These are phyloP conservation scores for Cladobotryum protrusum DNA, from an alignment of 2,329 filamentous ascomycete genomes.

Conservation along the genomic window DNA sequence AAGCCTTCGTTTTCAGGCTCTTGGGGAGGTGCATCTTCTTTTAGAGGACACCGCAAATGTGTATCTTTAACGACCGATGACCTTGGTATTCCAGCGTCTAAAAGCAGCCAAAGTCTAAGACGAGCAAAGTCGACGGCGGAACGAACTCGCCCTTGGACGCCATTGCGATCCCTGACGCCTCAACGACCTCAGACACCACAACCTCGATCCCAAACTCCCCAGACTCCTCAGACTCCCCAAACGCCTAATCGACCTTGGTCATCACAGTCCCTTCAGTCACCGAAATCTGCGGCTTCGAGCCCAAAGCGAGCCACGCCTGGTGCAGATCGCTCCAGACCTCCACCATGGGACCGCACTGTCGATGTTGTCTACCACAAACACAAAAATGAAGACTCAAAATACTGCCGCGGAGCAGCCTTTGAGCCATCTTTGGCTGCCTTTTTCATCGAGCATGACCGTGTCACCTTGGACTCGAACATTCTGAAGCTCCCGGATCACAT, in stretches of 20 bases:
- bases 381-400: constrained; percentile 4
- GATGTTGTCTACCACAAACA: constrained; percentile 29
- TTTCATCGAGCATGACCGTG: constrained; percentile 14
- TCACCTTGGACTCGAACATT: constrained; percentile 9
- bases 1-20: too few relatives aligned
- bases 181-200: background rate
- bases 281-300: background rate
- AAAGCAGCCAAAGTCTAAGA: constrained; percentile 6
- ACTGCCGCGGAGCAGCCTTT: constrained; percentile 13
- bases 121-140: constrained; percentile 9
- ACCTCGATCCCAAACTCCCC: background rate
- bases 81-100: background rate
- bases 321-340: constrained; percentile 11
- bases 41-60: background rate
- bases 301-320: background rate
- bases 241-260: background rate
- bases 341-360: constrained; percentile 31
- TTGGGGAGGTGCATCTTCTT: background rate
- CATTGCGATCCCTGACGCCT: background rate
- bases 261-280: background rate
- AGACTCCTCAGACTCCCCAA: background rate
- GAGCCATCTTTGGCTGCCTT: constrained; percentile 18
- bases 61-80: background rate
- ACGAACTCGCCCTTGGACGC: constrained; percentile 1
- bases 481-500: constrained; percentile 14